Percentiles rank a stretch among this genome's conserved stretches.
These are phyloP conservation scores for Wilcoxina mikolae DNA, from an alignment of 495 filamentous ascomycete genomes.

Conservation along the genomic window DNA sequence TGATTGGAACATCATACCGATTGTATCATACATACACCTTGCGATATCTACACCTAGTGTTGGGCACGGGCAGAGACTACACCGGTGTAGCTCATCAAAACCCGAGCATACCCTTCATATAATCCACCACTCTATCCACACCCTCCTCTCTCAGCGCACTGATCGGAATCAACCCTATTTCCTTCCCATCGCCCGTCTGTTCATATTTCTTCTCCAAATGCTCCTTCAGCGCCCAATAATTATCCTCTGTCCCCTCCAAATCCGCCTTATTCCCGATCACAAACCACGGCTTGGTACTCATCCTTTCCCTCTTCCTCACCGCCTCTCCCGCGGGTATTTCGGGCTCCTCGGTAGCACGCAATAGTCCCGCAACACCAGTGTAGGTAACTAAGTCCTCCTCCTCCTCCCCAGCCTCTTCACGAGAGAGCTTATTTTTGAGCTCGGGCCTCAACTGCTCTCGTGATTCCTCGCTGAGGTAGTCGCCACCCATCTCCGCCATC, in stretches of 20 bases:
- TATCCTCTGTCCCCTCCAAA: conserved; percentile 58
- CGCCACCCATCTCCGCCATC: conserved; percentile 28
- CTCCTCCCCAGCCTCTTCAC: not conserved
- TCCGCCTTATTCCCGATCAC: conserved; percentile 95
- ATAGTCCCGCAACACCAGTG: not conserved
- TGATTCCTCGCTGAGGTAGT: not conserved
- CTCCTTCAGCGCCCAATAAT: conserved; percentile 45
- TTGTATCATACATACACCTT: too few species aligned
- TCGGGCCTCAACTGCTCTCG: not conserved
- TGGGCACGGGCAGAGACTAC: not conserved
- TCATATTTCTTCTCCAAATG: conserved; percentile 45
- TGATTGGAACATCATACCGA: too few species aligned
- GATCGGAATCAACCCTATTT: conserved; percentile 59
- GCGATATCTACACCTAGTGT: not conserved
- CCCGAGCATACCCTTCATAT: conserved; percentile 62
- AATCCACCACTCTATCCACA: conserved; percentile 57
- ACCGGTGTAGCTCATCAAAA: not conserved
- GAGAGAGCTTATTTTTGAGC: not conserved
- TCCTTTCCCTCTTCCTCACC: conserved; percentile 6
- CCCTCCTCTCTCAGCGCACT: conserved; percentile 79
- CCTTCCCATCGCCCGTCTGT: conserved; percentile 50
- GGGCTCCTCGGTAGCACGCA: not conserved
- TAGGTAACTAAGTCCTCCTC: not conserved
- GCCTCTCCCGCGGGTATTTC: not conserved
- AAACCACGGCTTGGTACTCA: conserved; percentile 74